Base-by-base conservation (phyloP, 1,284 basidiomycete genomes). In the Melampsora allii-populina region DNA sequence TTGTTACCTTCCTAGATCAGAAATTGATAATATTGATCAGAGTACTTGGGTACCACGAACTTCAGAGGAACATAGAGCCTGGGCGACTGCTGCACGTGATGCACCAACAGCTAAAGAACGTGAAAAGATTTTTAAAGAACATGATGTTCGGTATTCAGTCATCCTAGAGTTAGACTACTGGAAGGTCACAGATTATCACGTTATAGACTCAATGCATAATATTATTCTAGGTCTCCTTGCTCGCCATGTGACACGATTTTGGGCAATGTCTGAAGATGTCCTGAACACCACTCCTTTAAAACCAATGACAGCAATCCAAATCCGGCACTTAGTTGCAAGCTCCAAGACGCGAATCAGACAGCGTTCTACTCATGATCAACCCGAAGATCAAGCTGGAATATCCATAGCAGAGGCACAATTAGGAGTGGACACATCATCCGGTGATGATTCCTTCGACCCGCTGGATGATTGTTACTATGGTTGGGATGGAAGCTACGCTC, bases 121-220 rank as follows among this genome's bases (percentile, higher is more conserved):
- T 21, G 12, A 63, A 27, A 3, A 63, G 27, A 27, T 71, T 5
- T 48, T 65, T 31, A 7, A 9, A 29, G 45, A 42, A 19, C 63
- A 73, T 36, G 69, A 63, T 14, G 53, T 45, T 1, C 39, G 53
- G n/a, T 73, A 73, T 50, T 73, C 69, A 9, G 63, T 46, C 7
- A 29, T 73, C 7, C 63, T 66, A 10, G 19, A 73, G 21, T 48
- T 73, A 5, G 48, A 46, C 6, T 73, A 73, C 56, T 66, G 69
- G 69, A 46, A 72, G 21, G 64, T 72, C 4, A 21, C 64, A 9
- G 39, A 72, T 9, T 73, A 66, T 66, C 63, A 73, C 48, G 63
- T 73, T 31, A 50, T 66, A 27, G 69, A 73, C 48, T 29, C 69
- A 17, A 65, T 72, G 69, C 69, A 72, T 36, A 72, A 72, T 27